Conservation (phyloP, 768 basidiomycete species). For the Boletales sp. region DNA sequence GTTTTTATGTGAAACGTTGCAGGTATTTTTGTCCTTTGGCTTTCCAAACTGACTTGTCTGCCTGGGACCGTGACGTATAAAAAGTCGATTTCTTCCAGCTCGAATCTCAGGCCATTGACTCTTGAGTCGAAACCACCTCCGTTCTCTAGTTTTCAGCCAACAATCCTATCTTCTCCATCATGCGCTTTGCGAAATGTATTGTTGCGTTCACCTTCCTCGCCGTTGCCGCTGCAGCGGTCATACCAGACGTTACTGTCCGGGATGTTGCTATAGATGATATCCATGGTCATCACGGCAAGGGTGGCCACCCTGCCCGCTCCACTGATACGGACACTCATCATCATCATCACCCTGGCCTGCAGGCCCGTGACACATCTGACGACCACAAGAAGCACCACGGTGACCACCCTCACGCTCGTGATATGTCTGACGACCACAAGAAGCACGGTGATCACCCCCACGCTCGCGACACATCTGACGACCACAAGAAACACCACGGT, state of each 20-base stretch:
- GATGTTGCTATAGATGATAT: background rate
- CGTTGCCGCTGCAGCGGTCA: background rate
- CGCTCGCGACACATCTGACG: background rate
- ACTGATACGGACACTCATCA: background rate
- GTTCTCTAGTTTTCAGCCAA: background rate
- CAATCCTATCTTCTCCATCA: background rate
- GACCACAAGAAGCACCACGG: background rate
- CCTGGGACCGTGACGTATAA: background rate
- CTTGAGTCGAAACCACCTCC: background rate
- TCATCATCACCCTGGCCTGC: background rate
- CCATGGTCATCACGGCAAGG: background rate
- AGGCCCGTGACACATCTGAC: background rate
- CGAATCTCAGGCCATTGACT: background rate
- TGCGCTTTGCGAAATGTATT: conserved; percentile 5
- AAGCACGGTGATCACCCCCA: background rate
- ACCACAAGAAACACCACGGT: background rate
- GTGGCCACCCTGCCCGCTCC: background rate
- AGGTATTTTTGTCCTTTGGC: background rate
- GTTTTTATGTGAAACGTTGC: background rate
- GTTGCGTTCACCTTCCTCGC: conserved; percentile 4
- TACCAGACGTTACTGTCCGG: background rate
- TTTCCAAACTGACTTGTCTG: background rate
- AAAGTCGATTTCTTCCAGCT: background rate
- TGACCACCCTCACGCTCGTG: too few species aligned
- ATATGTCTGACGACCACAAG: background rate